phyloP scores from a whole-genome alignment of 257 asterid genomes.

The Ballota nigra region DNA sequence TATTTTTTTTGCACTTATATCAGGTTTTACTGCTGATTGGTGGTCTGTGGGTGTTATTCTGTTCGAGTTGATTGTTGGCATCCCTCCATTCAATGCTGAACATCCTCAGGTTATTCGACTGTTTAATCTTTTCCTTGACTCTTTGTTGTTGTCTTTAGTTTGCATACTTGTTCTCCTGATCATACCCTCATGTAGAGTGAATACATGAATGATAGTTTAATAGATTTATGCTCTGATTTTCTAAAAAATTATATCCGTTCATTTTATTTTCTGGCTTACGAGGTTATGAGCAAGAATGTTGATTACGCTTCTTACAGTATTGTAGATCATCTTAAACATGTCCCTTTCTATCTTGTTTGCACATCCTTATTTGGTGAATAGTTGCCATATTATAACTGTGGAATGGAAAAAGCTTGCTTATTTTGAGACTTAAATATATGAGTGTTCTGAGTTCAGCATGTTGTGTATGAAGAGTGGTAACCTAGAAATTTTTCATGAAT shows the following conservation, averaged over 20 bases:
- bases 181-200: not conserved
- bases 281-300: not conserved
- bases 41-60: conserved; percentile 99
- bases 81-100: conserved; percentile 99
- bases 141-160: not conserved
- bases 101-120: conserved; percentile 83
- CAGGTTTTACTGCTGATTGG: conserved; percentile 98
- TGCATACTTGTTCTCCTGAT: conserved; percentile 3
- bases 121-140: conserved; percentile 13
- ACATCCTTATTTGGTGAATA: too few relatives aligned
- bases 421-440: not conserved
- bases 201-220: not conserved
- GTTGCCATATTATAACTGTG: conserved; percentile 3
- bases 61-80: conserved; percentile 95
- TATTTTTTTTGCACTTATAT: conserved; percentile 24
- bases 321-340: not conserved
- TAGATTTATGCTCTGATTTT: not conserved
- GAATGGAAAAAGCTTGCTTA: not conserved
- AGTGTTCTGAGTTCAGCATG: not conserved
- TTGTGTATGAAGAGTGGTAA: not conserved
- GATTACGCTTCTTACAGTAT: not conserved
- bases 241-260: not conserved
- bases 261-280: conserved; percentile 12
- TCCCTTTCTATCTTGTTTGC: not conserved
- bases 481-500: not conserved